Evolutionary conservation across 2,329 filamentous ascomycete genomes (phyloP).

Genomic region (Colletotrichum liaoningense): DNA sequence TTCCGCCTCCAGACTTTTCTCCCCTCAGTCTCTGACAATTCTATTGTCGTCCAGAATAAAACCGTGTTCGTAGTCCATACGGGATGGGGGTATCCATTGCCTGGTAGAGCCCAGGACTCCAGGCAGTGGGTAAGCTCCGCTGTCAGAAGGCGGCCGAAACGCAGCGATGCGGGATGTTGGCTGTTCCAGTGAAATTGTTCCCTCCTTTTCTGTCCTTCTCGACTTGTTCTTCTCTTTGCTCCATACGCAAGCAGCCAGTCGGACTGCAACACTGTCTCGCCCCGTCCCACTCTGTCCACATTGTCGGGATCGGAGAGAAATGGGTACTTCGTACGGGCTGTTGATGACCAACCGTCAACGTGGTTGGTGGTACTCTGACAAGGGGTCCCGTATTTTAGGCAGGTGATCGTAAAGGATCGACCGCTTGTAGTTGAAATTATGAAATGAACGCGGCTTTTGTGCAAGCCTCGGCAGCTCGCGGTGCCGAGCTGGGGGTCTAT

Average conservation of each 20-base stretch:
- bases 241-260: slow-evolving; percentile 26
- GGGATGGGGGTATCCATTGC: not conserved
- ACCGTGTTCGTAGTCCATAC: not conserved
- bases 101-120: not conserved
- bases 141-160: not conserved
- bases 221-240: slow-evolving; percentile 6
- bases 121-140: slow-evolving; percentile 10
- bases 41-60: not conserved
- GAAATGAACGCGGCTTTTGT: slow-evolving; percentile 27
- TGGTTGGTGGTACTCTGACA: slow-evolving; percentile 26
- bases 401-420: slow-evolving; percentile 29
- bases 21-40: not conserved
- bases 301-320: slow-evolving; percentile 32
- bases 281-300: slow-evolving; percentile 32
- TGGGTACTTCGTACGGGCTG: not conserved
- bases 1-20: not conserved
- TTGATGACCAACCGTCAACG: slow-evolving; percentile 29
- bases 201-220: slow-evolving; percentile 13
- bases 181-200: not conserved
- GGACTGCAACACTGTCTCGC: slow-evolving; percentile 20
- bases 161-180: not conserved
- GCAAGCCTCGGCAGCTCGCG: slow-evolving; percentile 29
- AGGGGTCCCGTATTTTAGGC: slow-evolving; percentile 24
- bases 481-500: slow-evolving; percentile 15
- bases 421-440: slow-evolving; percentile 16